Evolutionary conservation across 495 filamentous ascomycete genomes (phyloP), one percentile per base, ranked within the genome.

Genomic region (Lasiosphaeria miniovina): DNA sequence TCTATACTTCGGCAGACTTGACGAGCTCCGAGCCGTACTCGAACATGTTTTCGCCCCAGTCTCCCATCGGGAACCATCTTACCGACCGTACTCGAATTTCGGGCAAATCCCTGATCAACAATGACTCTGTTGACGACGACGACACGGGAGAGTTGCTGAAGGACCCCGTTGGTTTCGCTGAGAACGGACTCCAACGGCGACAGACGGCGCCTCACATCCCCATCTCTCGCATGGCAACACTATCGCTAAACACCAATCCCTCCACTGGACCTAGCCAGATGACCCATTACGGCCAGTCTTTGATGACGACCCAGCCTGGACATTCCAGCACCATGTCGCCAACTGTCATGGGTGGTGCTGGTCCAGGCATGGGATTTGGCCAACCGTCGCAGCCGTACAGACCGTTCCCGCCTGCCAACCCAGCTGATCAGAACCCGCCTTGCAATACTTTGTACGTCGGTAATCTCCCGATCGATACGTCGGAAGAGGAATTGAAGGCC

Each of bases 381-480:
- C 86, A 82, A 62, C 88, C 84, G 52, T 82, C 84, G 61, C 83
- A 46, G 15, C 1, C 43, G 43, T 46, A 85, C 62, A 90, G 11
- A 5, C 12, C 88, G 68, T 88, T 90, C 54, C 91, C 92, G 6
- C 89, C 94, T 6, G 91, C 90, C 52, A 97, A 98, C 65, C 94
- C 93, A 4, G 94, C 94, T 35, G 95, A 98, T 66, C 88, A 96
- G 73, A 97, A 98, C 70, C 95, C 94, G 3, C 94, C 94, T 7
- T 98, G 95, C 79, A 98, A 98, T 72, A 98, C 94, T 3, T 80
- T 98, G 24, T 98, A 98, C 68, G 95, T 98, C 35, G 94, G 94
- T 24, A 98, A 98, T 67, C 81, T 98, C 45, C 94, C 94, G 0
- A 86, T 92, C 49, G 90, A 96, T 68, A 96, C 94, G 0, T 94